Evolutionary conservation across 2,329 filamentous ascomycete genomes (phyloP), one percentile per base, ranked within the genome.

Genomic region (Diaporthe sp.): DNA sequence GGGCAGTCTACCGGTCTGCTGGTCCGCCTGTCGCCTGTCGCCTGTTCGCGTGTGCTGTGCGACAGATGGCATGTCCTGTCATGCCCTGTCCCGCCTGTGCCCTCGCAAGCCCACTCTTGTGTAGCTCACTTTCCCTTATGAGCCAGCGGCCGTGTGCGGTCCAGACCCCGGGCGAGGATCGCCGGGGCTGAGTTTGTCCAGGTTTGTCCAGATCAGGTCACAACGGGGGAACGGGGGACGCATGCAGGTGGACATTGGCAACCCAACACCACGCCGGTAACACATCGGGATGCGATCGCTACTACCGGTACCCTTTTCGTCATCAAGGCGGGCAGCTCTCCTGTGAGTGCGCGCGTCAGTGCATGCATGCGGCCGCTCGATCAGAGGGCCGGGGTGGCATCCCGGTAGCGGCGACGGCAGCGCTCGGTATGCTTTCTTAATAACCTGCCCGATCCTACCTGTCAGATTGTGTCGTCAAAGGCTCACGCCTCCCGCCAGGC

Each of bases 261-360:
- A 65, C 47, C 60, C 39, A 22, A 28, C 39, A 47, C 60, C 60
- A 63, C 39, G 58, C n/a, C 37, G 58, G 6, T 42, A 22, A 44
- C 60, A 65, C 60, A 65, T 65, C 39, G n/a, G 60, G 60, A 44
- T 65, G 39, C 39, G 60, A 65, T 65, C 60, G 60, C 39, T 65
- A 47, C n/a, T 42, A 20, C 39, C 25, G 60, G 25, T 22, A 2
- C 58, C 58, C 39, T 28, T 63, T 63, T 28, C 13, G 58, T 47
- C n/a, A 10, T 12, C 55, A 0, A 22, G 31, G 31, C 51, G n/a
- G n/a, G 49, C 17, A 28, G 51, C 17, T 17, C 31, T n/a, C 9
- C 3, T 37, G 31, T 22, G 7, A 20, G 17, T 37, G 28, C 9
- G 15, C 25, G 49, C 49, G 28, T n/a, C 20, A 34, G 9, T 47